phyloP scores from a whole-genome alignment of 768 basidiomycete species.

The Tremella fuciformis region DNA sequence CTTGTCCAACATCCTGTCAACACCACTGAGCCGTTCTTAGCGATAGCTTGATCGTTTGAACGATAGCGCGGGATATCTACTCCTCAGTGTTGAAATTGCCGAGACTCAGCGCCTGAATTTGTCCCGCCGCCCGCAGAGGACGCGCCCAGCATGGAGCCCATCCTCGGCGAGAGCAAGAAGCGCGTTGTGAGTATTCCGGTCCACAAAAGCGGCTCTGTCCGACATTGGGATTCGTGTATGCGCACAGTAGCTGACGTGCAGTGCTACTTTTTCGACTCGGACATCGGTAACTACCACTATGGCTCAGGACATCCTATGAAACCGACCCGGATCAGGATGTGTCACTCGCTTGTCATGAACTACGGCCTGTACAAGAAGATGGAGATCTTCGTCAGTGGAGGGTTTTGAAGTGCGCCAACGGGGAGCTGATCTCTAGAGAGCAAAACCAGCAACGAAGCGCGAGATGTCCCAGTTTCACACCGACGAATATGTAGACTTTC shows the following conservation, averaged over 20 bases:
- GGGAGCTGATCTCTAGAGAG: constrained; percentile 62
- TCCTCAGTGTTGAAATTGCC: no score
- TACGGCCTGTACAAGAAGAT: constrained; percentile 99
- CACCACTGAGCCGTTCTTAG: no score
- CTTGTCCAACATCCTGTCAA: no score
- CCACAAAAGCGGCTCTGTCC: not conserved
- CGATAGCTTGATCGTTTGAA: no score
- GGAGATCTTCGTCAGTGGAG: constrained; percentile 89
- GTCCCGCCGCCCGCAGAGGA: not conserved
- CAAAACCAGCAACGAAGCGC: constrained; percentile 97
- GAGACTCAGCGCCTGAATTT: no score
- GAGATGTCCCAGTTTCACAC: constrained; percentile 99
- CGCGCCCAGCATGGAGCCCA: constrained; percentile 57
- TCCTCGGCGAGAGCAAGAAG: constrained; percentile 77
- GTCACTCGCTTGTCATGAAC: constrained; percentile 99
- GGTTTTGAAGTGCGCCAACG: not conserved
- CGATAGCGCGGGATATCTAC: no score
- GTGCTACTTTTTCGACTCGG: constrained; percentile 99
- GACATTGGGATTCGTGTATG: not conserved
- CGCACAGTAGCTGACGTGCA: constrained; percentile 46
- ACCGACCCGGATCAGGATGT: constrained; percentile 97
- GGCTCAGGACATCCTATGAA: constrained; percentile 96
- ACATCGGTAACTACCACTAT: constrained; percentile 99
- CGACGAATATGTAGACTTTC: constrained; percentile 97
- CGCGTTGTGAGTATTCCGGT: constrained; percentile 69